Percentiles rank a stretch among this genome's conserved stretches.
phyloP scores from a whole-genome alignment of 202 grass and related monocot species.

The Carex arenaria region DNA sequence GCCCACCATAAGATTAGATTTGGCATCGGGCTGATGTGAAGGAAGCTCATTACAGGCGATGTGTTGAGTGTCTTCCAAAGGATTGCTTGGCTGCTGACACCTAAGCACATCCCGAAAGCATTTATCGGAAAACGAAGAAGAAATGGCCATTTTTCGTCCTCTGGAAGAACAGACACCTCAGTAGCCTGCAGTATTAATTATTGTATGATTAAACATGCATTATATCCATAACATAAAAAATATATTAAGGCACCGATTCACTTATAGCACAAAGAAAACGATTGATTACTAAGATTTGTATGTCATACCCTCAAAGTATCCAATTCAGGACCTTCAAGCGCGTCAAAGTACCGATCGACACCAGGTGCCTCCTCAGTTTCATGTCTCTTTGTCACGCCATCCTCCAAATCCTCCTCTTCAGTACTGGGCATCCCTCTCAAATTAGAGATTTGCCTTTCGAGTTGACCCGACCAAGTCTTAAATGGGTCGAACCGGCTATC shows the following conservation, averaged over 20 bases:
- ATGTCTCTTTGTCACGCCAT: conserved; percentile 10
- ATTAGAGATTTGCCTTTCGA: conserved; percentile 73
- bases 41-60: conserved; percentile 54
- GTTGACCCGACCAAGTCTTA: conserved; percentile 86
- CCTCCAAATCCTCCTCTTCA: conserved; percentile 3
- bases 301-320: conserved; percentile 59
- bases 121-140: conserved; percentile 79
- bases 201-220: neutral
- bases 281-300: neutral
- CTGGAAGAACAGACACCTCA: conserved; percentile 63
- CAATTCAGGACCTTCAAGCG: conserved; percentile 81
- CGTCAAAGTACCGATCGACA: conserved; percentile 79
- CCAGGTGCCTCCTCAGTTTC: conserved; percentile 53
- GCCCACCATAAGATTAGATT: conserved; percentile 60
- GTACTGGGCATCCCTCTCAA: conserved; percentile 52
- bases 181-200: conserved; percentile 37
- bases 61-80: conserved; percentile 76
- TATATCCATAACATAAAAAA: too few species aligned
- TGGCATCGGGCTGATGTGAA: conserved; percentile 37
- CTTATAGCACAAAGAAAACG: neutral
- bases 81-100: conserved; percentile 79
- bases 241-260: neutral
- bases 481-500: conserved; percentile 72
- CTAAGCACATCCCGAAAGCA: conserved; percentile 78
- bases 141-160: conserved; percentile 84